Evolutionary conservation across 345 rosid species (phyloP).

Genomic region (Sapria himalayana): DNA sequence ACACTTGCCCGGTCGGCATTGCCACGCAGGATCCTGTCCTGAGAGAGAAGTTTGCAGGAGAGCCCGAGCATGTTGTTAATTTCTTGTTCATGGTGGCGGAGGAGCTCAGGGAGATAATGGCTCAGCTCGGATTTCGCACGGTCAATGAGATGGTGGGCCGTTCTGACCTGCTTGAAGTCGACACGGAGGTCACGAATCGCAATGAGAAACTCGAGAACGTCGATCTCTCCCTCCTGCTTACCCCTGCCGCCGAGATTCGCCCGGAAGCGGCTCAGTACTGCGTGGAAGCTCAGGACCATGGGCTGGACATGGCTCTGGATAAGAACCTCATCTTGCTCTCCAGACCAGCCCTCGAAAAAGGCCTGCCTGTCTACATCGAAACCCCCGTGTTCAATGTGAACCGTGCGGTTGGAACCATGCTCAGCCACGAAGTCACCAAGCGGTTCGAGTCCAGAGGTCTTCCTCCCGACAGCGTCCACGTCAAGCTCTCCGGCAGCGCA

Average conservation of each 20-base stretch:
- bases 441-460: constrained; percentile 68
- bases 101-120: constrained; percentile 93
- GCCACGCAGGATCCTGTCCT: constrained; percentile 99
- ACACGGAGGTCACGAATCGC: constrained; percentile 50
- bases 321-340: constrained; percentile 46
- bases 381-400: constrained; percentile 68
- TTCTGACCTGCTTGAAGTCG: constrained; percentile 98
- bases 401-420: constrained; percentile 99
- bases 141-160: constrained; percentile 92
- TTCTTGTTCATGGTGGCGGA: constrained; percentile 98
- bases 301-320: constrained; percentile 91
- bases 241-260: constrained; percentile 87
- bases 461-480: constrained; percentile 67
- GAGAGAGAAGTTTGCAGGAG: constrained; percentile 96
- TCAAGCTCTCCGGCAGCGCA: constrained; percentile 85
- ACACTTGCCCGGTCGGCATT: constrained; percentile 99
- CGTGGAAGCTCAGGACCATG: constrained; percentile 88
- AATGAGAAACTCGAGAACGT: constrained; percentile 78
- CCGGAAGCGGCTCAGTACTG: constrained; percentile 92
- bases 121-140: constrained; percentile 68
- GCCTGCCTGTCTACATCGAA: constrained; percentile 73
- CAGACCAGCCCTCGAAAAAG: constrained; percentile 52
- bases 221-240: constrained; percentile 64
- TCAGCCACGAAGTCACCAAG: constrained; percentile 96
- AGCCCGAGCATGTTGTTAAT: constrained; percentile 93